These are phyloP conservation scores for Schwanniomyces pseudopolymorphus DNA, from an alignment of 805 yeast genomes.

Conservation along the genomic window DNA sequence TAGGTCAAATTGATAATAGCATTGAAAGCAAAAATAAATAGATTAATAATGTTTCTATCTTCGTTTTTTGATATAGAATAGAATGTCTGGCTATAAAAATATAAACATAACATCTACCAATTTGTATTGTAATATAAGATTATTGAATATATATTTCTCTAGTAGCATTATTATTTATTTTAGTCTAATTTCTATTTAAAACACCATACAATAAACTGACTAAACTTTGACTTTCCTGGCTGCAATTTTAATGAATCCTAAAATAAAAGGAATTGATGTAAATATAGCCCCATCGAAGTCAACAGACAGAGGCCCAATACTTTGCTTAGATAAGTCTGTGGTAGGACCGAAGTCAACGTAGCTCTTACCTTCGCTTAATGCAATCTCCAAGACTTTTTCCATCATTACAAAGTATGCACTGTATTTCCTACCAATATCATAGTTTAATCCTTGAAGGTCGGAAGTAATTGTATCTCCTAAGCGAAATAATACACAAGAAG, in stretches of 20 bases:
- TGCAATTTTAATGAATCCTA: conserved; percentile 12
- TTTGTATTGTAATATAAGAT: too few relatives aligned
- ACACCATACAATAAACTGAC: too few relatives aligned
- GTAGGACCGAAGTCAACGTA: conserved; percentile 50
- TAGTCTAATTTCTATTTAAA: too few relatives aligned
- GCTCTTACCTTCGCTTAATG: conserved; percentile 31
- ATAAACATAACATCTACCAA: too few relatives aligned
- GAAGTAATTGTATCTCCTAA: conserved; percentile 46
- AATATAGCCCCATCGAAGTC: conserved; percentile 38
- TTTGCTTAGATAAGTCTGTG: conserved; percentile 42
- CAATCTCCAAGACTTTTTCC: conserved; percentile 44
- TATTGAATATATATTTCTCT: too few relatives aligned
- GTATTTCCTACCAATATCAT: conserved; percentile 35
- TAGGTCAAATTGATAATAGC: conserved; percentile 30
- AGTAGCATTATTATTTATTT: too few relatives aligned
- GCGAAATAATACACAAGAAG: conserved; percentile 42
- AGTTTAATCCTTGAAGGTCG: conserved; percentile 44
- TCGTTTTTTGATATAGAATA: too few relatives aligned
- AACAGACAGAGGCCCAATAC: conserved; percentile 38
- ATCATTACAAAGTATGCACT: conserved; percentile 49
- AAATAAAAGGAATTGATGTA: conserved; percentile 20
- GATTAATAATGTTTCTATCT: too few relatives aligned
- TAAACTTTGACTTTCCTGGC: conserved; percentile 16
- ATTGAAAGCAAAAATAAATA: conserved; percentile 5
- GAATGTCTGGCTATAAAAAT: too few relatives aligned